Evolutionary conservation across 2,329 filamentous ascomycete species (phyloP).

Genomic region (Cladosporium sp.): DNA sequence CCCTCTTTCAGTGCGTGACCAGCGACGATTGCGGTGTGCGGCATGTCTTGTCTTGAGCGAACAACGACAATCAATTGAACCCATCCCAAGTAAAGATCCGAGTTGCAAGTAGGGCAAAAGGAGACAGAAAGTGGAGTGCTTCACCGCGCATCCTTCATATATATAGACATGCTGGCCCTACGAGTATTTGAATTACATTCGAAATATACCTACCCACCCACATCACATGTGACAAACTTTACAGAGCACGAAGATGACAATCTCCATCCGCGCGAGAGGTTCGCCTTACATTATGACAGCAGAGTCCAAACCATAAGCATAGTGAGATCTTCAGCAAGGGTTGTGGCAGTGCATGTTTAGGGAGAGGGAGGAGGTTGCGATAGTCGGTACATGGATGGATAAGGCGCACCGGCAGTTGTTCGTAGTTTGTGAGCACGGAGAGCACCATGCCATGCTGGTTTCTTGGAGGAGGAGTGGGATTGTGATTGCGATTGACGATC

Average conservation of each 20-base stretch:
- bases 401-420: background rate
- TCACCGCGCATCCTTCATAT: background rate
- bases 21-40: no score
- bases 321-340: background rate
- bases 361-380: background rate
- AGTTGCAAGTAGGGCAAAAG: no score
- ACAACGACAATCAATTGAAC: no score
- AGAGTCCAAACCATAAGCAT: background rate
- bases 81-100: no score
- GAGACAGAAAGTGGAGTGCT: no score
- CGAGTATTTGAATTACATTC: background rate
- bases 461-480: background rate
- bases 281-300: background rate
- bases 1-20: no score
- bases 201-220: no score
- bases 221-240: background rate
- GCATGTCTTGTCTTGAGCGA: no score
- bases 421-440: no score
- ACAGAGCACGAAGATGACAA: background rate
- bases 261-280: background rate
- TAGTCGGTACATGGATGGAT: background rate
- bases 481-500: background rate
- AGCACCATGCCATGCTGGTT: background rate
- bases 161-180: background rate
- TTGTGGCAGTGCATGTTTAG: background rate